These are phyloP conservation scores for Turnera subulata DNA, from an alignment of 345 rosid genomes.

Conservation along the genomic window DNA sequence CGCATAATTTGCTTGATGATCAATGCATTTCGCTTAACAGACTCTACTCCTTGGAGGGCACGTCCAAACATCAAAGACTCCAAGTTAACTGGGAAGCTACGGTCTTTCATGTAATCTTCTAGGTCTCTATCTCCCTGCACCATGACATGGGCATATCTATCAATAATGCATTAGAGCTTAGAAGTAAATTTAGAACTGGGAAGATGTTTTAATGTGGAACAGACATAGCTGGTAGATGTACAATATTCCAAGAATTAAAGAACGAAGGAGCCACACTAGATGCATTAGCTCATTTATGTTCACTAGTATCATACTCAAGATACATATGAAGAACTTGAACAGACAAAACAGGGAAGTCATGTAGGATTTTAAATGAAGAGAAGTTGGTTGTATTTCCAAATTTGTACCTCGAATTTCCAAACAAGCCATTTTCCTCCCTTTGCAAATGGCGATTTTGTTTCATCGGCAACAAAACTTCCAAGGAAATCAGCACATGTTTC, in stretches of 20 bases:
- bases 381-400: neutral
- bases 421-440: conserved; percentile 98
- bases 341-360: too few relatives aligned
- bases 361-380: too few relatives aligned
- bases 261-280: too few relatives aligned
- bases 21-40: conserved; percentile 67
- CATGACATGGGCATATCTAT: conserved; percentile 10
- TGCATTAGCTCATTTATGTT: too few relatives aligned
- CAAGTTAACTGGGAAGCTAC: conserved; percentile 75
- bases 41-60: conserved; percentile 68
- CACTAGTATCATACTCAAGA: too few relatives aligned
- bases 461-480: conserved; percentile 83
- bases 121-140: conserved; percentile 83
- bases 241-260: conserved; percentile 19
- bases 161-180: too few relatives aligned
- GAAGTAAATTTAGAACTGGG: too few relatives aligned
- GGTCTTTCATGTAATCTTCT: conserved; percentile 83
- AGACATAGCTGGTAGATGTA: too few relatives aligned
- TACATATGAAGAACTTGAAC: too few relatives aligned
- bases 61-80: conserved; percentile 88
- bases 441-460: conserved; percentile 49
- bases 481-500: conserved; percentile 93
- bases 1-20: conserved; percentile 93
- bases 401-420: conserved; percentile 90
- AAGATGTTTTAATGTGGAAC: too few relatives aligned